Conservation (phyloP, 257 asterid genomes). For the Solanum neorickii region DNA sequence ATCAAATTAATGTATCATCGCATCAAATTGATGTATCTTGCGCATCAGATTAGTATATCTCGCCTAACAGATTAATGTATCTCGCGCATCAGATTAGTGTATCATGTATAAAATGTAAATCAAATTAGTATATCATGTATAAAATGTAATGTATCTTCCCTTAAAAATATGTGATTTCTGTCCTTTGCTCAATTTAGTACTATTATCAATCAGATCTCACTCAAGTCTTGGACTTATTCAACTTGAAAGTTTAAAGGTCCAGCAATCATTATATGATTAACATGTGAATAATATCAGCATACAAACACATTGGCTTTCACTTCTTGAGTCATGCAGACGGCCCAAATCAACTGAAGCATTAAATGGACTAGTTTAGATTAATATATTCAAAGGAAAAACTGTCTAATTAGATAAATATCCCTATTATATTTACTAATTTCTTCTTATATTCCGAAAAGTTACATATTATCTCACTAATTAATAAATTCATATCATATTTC, state of each 20-base stretch:
- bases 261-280: background rate
- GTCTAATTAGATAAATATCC: background rate
- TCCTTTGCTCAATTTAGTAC: background rate
- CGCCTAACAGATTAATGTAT: too few relatives aligned
- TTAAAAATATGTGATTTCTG: too few relatives aligned
- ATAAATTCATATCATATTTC: too few relatives aligned
- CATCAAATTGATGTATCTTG: too few relatives aligned
- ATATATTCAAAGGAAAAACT: background rate
- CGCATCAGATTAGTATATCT: too few relatives aligned
- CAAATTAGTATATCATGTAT: too few relatives aligned
- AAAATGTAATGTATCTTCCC: too few relatives aligned
- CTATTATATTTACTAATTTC: too few relatives aligned
- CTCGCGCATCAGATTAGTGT: too few relatives aligned
- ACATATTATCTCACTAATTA: background rate
- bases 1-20: too few relatives aligned
- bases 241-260: background rate
- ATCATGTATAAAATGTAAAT: too few relatives aligned
- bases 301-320: background rate
- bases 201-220: background rate
- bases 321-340: background rate
- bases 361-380: background rate
- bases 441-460: background rate
- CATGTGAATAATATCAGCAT: background rate
- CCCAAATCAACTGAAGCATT: background rate
- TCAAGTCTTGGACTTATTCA: background rate